A percentile compares a stretch with the other conserved stretches of the same genome.
Evolutionary conservation across 2,329 filamentous ascomycete genomes (phyloP).

Genomic region (Pseudocercospora crystallina): DNA sequence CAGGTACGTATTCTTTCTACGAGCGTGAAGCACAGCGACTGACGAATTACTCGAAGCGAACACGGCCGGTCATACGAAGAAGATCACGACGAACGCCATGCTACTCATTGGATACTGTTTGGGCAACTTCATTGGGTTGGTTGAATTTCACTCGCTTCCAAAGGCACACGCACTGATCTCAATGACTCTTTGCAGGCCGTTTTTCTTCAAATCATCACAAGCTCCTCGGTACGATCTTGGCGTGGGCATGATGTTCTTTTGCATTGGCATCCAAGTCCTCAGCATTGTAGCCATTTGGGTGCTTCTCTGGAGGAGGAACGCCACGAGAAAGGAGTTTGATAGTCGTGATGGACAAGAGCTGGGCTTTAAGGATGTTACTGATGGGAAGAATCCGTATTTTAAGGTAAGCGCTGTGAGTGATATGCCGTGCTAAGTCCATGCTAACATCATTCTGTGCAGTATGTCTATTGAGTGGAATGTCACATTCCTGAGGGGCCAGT

Average conservation of each 20-base stretch:
- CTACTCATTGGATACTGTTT: slow-evolving; percentile 29
- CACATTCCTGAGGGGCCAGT: background rate
- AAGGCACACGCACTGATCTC: slow-evolving; percentile 50
- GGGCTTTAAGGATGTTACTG: slow-evolving; percentile 10
- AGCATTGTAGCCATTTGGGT: slow-evolving; percentile 16
- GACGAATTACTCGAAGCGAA: slow-evolving; percentile 37
- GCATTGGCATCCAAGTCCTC: slow-evolving; percentile 19
- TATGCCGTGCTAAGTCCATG: background rate
- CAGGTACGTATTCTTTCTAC: slow-evolving; percentile 11
- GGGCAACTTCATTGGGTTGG: slow-evolving; percentile 17
- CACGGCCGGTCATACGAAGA: slow-evolving; percentile 59
- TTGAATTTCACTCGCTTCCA: background rate
- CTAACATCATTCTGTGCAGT: background rate
- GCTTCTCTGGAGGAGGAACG: slow-evolving; percentile 14
- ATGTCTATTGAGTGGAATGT: background rate
- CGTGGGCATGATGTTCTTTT: slow-evolving; percentile 58
- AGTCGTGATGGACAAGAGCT: slow-evolving; percentile 1
- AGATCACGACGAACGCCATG: slow-evolving; percentile 60
- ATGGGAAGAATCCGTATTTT: slow-evolving; percentile 8
- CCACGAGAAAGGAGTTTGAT: background rate
- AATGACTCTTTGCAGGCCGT: slow-evolving; percentile 54
- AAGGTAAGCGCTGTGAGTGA: background rate
- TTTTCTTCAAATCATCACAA: slow-evolving; percentile 60
- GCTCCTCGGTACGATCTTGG: slow-evolving; percentile 51
- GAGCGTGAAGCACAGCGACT: too few relatives aligned